Base-by-base conservation (phyloP, 2,329 filamentous ascomycete genomes). In the Exutisphaerella laricina region DNA sequence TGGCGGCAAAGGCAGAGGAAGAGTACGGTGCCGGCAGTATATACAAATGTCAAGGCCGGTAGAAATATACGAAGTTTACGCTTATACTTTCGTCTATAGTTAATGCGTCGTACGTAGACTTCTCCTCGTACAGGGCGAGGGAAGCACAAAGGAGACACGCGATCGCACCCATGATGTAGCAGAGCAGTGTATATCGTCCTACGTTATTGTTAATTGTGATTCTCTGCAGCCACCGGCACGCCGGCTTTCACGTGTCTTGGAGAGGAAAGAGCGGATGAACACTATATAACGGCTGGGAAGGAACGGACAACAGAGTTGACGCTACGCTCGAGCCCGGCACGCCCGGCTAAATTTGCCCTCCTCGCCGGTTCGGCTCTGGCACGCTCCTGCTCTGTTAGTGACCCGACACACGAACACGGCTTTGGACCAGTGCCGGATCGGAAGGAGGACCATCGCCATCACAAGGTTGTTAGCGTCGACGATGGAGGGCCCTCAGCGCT, bases 401-500 rank as follows among this genome's bases (percentile, higher is more conserved):
- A n/a, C n/a, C n/a, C n/a, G n/a, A n/a, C n/a, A n/a, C n/a, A n/a
- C n/a, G n/a, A n/a, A n/a, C n/a, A n/a, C n/a, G n/a, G n/a, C n/a
- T n/a, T n/a, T n/a, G n/a, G n/a, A n/a, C n/a, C n/a, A n/a, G n/a
- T n/a, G n/a, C n/a, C n/a, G n/a, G n/a, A n/a, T n/a, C n/a, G n/a
- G n/a, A n/a, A n/a, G n/a, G n/a, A n/a, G n/a, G n/a, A n/a, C n/a
- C 30, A 33, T 33, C 5, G 25, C 25, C 25, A 5, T 3, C 25
- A 5, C 25, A 28, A 4, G 25, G 13, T n/a, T 10, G 14, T 10
- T 3, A 10, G 14, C 16, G 30, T 18, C 14, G 6, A 35, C 33
- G 33, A 40, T 40, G 38, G 38, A 40, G 32, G 31, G 25, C 23
- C n/a, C n/a, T n/a, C n/a, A n/a, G n/a, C n/a, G n/a, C n/a, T n/a